Evolutionary conservation across 2,329 filamentous ascomycete species (phyloP).

Genomic region (Zymoseptoria crescenta): DNA sequence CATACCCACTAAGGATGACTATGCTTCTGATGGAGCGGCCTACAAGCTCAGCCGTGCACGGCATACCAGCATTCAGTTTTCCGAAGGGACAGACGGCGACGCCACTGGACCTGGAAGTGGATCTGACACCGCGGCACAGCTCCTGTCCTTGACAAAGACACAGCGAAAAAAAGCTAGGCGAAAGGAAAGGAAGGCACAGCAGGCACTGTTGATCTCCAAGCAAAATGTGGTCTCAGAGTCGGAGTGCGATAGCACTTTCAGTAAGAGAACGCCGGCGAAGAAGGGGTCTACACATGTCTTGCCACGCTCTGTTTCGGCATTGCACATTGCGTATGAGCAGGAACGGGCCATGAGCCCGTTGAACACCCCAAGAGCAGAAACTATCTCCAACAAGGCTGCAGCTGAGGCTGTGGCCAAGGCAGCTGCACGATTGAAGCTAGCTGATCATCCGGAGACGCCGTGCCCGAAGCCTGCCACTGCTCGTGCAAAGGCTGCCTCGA

Average conservation of each 20-base stretch:
- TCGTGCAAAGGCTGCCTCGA: constrained; percentile 6
- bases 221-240: constrained; percentile 27
- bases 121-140: not conserved
- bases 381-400: not conserved
- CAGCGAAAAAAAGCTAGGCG: constrained; percentile 29
- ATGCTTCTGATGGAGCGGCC: constrained; percentile 39
- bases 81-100: constrained; percentile 18
- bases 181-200: constrained; percentile 23
- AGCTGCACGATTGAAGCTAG: constrained; percentile 9
- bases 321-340: not conserved
- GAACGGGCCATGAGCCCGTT: not conserved
- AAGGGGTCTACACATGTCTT: constrained; percentile 30
- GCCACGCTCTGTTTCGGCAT: not conserved
- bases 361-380: not conserved
- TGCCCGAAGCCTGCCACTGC: constrained; percentile 5
- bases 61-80: constrained; percentile 4
- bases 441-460: constrained; percentile 2
- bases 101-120: constrained; percentile 1
- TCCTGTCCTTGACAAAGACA: not conserved
- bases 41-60: constrained; percentile 14
- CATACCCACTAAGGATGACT: constrained; percentile 27
- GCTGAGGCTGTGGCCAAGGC: constrained; percentile 14
- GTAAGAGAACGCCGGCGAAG: constrained; percentile 28
- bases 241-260: constrained; percentile 22
- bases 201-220: constrained; percentile 13